Percentiles rank a stretch among this genome's conserved stretches.
Conservation (phyloP, 2,329 filamentous ascomycete species). For the Beauveria rudraprayagi region DNA sequence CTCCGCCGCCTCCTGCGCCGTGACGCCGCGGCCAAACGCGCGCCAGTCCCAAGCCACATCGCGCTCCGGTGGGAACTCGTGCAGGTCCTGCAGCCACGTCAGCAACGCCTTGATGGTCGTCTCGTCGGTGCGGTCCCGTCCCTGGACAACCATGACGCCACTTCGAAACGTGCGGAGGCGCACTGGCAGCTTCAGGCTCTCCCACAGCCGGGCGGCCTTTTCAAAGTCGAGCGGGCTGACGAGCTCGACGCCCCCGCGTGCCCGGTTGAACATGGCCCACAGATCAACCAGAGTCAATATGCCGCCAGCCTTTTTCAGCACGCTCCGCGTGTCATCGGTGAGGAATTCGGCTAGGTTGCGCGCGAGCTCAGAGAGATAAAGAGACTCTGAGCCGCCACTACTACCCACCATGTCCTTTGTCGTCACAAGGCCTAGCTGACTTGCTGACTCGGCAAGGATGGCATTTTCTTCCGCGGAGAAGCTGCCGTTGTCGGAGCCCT, state of each 20-base stretch:
- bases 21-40: constrained; percentile 74
- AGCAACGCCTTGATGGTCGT: constrained; percentile 73
- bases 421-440: constrained; percentile 79
- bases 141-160: constrained; percentile 89
- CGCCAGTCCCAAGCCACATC: constrained; percentile 68
- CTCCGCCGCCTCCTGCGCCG: constrained; percentile 81
- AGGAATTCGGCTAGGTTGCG: constrained; percentile 82
- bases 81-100: constrained; percentile 68
- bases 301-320: constrained; percentile 72
- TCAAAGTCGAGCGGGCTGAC: constrained; percentile 88
- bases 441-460: constrained; percentile 67
- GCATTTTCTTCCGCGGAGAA: constrained; percentile 62
- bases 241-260: constrained; percentile 85
- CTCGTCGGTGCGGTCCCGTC: constrained; percentile 80
- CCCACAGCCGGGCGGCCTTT: constrained; percentile 82
- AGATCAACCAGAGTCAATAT: constrained; percentile 86
- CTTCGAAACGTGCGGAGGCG: constrained; percentile 84
- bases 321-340: constrained; percentile 72
- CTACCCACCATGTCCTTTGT: constrained; percentile 91
- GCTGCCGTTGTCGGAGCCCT: constrained; percentile 49
- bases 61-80: constrained; percentile 54
- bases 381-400: constrained; percentile 62
- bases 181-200: constrained; percentile 76
- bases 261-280: constrained; percentile 92
- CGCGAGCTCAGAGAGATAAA: constrained; percentile 83